Conservation (phyloP, 2,329 filamentous ascomycete genomes). For the Sclerotinia sclerotiorum region DNA sequence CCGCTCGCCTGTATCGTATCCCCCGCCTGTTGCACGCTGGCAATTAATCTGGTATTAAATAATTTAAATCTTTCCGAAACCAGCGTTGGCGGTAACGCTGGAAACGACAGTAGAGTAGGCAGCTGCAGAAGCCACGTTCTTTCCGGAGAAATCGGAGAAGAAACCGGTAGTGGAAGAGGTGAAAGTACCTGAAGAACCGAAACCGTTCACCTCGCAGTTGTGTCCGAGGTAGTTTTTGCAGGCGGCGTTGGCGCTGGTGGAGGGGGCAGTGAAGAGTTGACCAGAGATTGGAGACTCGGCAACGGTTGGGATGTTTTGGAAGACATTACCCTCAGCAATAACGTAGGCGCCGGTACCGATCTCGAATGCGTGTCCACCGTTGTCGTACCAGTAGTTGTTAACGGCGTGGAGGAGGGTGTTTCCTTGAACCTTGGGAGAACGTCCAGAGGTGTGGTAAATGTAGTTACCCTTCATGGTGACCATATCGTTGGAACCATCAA, state of each 20-base stretch:
- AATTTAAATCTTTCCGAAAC: constrained; percentile 7
- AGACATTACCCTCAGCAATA: constrained; percentile 49
- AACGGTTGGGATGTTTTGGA: constrained; percentile 41
- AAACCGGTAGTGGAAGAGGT: constrained; percentile 36
- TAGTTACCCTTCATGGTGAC: constrained; percentile 48
- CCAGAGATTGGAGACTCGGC: constrained; percentile 31
- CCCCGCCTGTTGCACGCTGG: too few species aligned
- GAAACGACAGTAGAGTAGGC: constrained; percentile 20
- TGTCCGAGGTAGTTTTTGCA: constrained; percentile 31
- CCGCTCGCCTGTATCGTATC: not conserved
- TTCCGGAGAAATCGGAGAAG: constrained; percentile 39
- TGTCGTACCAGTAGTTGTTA: constrained; percentile 48
- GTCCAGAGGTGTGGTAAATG: constrained; percentile 47
- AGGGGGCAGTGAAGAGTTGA: constrained; percentile 26
- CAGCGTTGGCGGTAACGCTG: not conserved
- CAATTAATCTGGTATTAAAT: not conserved
- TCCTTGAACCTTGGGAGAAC: constrained; percentile 46
- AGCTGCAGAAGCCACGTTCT: constrained; percentile 37
- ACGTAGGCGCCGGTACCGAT: constrained; percentile 39
- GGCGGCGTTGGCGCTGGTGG: constrained; percentile 30
- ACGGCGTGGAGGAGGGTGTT: constrained; percentile 45
- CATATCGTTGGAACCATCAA: constrained; percentile 44
- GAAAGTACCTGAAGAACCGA: constrained; percentile 38
- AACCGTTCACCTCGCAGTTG: constrained; percentile 32
- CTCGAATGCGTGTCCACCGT: constrained; percentile 49